Conservation (phyloP, 768 basidiomycete species). For the Agaricus sinodeliciosus region DNA sequence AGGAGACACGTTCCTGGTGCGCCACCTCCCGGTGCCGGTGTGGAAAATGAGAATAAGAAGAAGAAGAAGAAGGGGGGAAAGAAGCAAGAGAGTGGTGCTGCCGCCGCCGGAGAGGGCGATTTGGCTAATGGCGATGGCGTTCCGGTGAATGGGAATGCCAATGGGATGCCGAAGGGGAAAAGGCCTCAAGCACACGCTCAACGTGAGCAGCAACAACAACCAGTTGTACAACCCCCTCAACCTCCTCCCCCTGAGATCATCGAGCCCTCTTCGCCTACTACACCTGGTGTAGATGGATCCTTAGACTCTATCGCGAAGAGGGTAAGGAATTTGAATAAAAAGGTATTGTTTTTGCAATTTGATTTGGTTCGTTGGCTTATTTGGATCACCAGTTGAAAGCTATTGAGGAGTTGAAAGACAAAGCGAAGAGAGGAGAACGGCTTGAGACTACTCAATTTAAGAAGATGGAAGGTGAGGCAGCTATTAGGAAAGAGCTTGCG, state of each 20-base stretch:
- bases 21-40: constrained; percentile 35
- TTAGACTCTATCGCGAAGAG: constrained; percentile 87
- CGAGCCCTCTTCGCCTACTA: constrained; percentile 36
- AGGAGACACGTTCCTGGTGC: constrained; percentile 75
- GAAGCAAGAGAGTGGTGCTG: constrained; percentile 23
- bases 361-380: neutral
- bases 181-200: constrained; percentile 3
- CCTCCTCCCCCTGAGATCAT: constrained; percentile 18
- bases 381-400: constrained; percentile 70
- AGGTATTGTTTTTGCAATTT: constrained; percentile 42
- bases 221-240: constrained; percentile 18
- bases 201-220: constrained; percentile 8
- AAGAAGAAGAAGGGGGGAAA: constrained; percentile 48
- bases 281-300: constrained; percentile 48
- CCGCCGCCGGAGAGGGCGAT: constrained; percentile 33
- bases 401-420: constrained; percentile 97
- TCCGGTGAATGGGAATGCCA: constrained; percentile 3
- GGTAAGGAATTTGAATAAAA: constrained; percentile 91
- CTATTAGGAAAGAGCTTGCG: constrained; percentile 76
- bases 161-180: constrained; percentile 11
- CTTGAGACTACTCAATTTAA: constrained; percentile 93
- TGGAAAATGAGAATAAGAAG: constrained; percentile 42
- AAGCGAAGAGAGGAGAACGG: constrained; percentile 81
- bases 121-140: constrained; percentile 39
- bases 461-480: constrained; percentile 91